Evolutionary conservation across 2,329 filamentous ascomycete species (phyloP).

Genomic region (Cercospora citrullina): DNA sequence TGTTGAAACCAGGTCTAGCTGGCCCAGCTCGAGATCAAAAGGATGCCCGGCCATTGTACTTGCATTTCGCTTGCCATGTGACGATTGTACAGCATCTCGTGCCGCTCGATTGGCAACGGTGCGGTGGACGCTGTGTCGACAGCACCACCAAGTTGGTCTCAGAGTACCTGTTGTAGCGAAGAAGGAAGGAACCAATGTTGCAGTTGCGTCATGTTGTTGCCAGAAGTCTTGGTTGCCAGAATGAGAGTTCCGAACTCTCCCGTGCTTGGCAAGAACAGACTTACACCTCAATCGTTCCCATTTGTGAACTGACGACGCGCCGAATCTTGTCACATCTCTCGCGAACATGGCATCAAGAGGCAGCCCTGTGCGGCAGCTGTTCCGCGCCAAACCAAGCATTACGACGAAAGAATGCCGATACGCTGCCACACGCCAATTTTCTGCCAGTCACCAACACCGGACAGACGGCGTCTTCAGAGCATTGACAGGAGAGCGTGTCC

Average conservation of each 20-base stretch:
- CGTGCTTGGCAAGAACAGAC: neutral
- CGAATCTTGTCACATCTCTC: neutral
- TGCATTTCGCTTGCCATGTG: slow-evolving; percentile 1
- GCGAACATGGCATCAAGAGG: slow-evolving; percentile 5
- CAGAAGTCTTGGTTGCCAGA: neutral
- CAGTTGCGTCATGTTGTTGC: neutral
- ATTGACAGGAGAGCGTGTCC: slow-evolving; percentile 60
- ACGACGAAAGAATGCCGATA: neutral
- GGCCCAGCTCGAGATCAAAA: slow-evolving; percentile 17
- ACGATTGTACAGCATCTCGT: neutral
- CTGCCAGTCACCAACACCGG: slow-evolving; percentile 23
- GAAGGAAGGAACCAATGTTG: neutral
- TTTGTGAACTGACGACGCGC: neutral
- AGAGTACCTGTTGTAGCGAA: neutral
- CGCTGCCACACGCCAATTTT: slow-evolving; percentile 18
- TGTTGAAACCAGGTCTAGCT: slow-evolving; percentile 12
- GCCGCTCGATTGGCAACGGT: neutral
- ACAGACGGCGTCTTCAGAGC: slow-evolving; percentile 63
- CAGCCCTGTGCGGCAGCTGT: neutral
- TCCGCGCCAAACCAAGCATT: neutral
- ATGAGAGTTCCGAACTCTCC: neutral
- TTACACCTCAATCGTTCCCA: neutral
- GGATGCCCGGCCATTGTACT: slow-evolving; percentile 11
- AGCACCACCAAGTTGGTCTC: neutral
- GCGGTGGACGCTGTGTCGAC: neutral